Evolutionary conservation across 83 land plant genomes (phyloP), one percentile per base, ranked within the genome.

Genomic region (Isoetes engelmannii): DNA sequence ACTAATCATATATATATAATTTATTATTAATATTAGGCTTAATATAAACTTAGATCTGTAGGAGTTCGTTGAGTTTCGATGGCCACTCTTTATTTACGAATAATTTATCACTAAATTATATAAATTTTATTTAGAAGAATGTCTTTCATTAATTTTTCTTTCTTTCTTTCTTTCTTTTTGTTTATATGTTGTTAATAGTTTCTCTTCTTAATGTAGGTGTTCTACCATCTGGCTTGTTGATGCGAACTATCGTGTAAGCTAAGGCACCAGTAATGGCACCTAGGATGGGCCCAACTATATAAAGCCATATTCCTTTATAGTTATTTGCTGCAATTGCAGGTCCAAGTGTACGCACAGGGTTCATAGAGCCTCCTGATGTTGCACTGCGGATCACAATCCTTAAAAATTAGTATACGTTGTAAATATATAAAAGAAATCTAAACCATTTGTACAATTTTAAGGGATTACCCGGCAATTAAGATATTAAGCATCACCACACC

Each of bases 401-500:
- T 28, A 28, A 28, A 28, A 2, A 28, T 28, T 28, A 28, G 37
- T 0, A 2, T 28, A 28, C 37, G 2, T 28, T 28, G 37, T 28
- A 28, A 28, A 28, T n/a, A n/a, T n/a, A n/a, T n/a, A 28, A 28
- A 28, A 28, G 2, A 28, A 28, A 28, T 28, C 2, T 28, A 17
- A 51, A 51, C 17, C 55, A 51, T 3, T 51, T 51, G 55, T 12
- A 17, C 17, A 1, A 50, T 3, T 59, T 7, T 59, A n/a, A 59
- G 21, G 55, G 46, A 12, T 51, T 74, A 77, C 80, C 80, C 80
- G n/a, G 76, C 74, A 56, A 77, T 68, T 9, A 77, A 61, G 4
- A 77, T 68, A 67, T 77, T 77, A 56, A 77, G 61, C 53, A 46
- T 63, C 42, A 72, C 80, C 7, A 76, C 73, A 18, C 76, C 80